These are phyloP conservation scores for Escovopsis weberi DNA, from an alignment of 2,329 filamentous ascomycete genomes.

Conservation along the genomic window DNA sequence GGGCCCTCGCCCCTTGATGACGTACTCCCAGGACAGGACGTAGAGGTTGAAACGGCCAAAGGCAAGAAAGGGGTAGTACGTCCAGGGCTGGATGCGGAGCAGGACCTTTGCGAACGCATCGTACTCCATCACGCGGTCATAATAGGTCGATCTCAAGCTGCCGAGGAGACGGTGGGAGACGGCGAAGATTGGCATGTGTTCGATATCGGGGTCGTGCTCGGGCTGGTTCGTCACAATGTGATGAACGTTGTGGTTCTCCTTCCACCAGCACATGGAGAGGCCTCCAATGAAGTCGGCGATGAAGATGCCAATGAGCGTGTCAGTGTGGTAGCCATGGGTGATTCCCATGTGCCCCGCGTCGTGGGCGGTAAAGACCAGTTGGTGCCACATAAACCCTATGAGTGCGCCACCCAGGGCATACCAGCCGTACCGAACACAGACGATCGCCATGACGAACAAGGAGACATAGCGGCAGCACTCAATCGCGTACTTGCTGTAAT, in stretches of 20 bases:
- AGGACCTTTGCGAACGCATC: constrained; percentile 45
- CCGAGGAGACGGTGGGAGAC: constrained; percentile 51
- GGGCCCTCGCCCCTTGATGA: constrained; percentile 39
- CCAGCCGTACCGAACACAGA: constrained; percentile 33
- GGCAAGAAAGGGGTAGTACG: constrained; percentile 54
- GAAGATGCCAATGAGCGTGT: constrained; percentile 47
- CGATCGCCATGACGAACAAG: constrained; percentile 34
- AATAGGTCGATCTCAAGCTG: constrained; percentile 49
- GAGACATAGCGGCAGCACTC: constrained; percentile 39
- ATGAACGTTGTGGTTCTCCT: constrained; percentile 54
- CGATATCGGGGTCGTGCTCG: constrained; percentile 44
- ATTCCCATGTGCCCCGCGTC: constrained; percentile 51
- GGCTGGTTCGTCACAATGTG: constrained; percentile 52
- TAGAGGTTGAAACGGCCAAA: constrained; percentile 63
- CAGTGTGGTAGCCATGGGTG: constrained; percentile 40
- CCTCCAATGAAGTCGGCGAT: constrained; percentile 52
- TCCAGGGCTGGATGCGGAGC: constrained; percentile 47
- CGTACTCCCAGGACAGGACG: constrained; percentile 48
- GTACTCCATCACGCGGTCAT: constrained; percentile 49
- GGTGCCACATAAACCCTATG: constrained; percentile 38
- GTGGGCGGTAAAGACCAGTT: constrained; percentile 55
- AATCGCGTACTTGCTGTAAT: constrained; percentile 42
- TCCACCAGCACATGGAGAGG: constrained; percentile 55
- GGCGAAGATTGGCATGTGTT: constrained; percentile 57
- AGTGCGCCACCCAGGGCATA: constrained; percentile 42